Evolutionary conservation across 2,329 filamentous ascomycete species (phyloP), one percentile per base, ranked within the genome.

Genomic region (Metarhizium guizhouense): DNA sequence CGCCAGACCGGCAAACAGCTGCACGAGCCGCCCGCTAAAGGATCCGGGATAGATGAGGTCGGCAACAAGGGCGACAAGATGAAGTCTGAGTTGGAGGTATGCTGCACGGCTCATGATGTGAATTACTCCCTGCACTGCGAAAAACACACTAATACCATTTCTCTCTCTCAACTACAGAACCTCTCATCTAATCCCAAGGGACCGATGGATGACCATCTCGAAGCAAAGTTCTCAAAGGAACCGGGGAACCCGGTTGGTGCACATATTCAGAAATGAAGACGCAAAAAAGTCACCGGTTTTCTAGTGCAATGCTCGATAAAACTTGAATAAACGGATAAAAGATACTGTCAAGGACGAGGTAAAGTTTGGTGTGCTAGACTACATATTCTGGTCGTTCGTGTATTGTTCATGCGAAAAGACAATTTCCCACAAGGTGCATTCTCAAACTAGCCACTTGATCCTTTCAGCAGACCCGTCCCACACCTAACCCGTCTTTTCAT

Each of bases 101-200:
- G 72, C 59, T 3, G 2, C 5, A 0, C 18, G 5, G 34, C 25
- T 20, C 11, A n/a, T 16, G n/a, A 1, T 11, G 7, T 45, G 16
- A 2, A 14, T 6, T 20, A 6, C 20, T 11, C 8, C 1, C 2
- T 8, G 30, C 10, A 4, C 8, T 30, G 8, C 14, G 5, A 6
- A 34, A 34, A 34, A 34, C 32, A 7, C 20, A 45, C 42, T 45
- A 29, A 32, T 36, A 13, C 51, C 38, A 10, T 16, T 40, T 63
- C 4, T 4, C 25, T 4, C 25, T 25, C 25, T 4, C 25, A 25
- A 25, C 1, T 20, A 10, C 58, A 82, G 76, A 73, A 73, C 55
- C 74, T 88, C 42, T 61, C 72, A 11, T 86, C 82, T 5, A 91
- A 91, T 77, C 87, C 87, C 13, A 79, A 78, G 63, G 82, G 82